Conservation (phyloP, 176 grass and related monocot genomes). For the Urochloa ruziziensis region DNA sequence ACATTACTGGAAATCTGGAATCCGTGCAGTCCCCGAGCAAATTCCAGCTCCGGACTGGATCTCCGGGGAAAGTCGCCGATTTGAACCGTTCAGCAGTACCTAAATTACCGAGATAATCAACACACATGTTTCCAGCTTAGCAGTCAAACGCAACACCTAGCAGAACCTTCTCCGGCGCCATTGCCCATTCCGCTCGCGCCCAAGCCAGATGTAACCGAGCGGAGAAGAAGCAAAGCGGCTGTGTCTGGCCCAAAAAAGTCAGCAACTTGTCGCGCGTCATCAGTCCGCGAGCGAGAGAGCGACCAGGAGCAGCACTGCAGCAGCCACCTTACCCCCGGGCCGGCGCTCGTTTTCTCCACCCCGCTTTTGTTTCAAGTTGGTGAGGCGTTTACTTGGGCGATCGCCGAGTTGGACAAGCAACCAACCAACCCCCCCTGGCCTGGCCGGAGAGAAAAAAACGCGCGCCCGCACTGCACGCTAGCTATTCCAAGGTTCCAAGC, state of each 20-base stretch:
- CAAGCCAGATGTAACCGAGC: no score
- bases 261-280: background rate
- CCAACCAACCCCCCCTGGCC: background rate
- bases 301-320: no score
- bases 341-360: background rate
- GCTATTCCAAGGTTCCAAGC: background rate
- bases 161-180: background rate
- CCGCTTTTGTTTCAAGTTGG: slow-evolving; percentile 41
- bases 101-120: background rate
- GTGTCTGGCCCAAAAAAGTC: slow-evolving; percentile 24
- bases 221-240: background rate
- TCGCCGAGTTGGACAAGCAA: slow-evolving; percentile 42
- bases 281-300: background rate
- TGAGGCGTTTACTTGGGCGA: slow-evolving; percentile 42
- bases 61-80: background rate
- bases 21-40: background rate
- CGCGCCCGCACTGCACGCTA: background rate
- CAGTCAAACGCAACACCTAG: background rate
- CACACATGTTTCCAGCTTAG: background rate
- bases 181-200: background rate
- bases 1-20: background rate
- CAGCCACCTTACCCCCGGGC: background rate
- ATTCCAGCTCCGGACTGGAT: background rate
- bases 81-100: background rate
- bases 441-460: no score